Evolutionary conservation across 805 yeast species (phyloP).

Genomic region (Candida endomychidarum): DNA sequence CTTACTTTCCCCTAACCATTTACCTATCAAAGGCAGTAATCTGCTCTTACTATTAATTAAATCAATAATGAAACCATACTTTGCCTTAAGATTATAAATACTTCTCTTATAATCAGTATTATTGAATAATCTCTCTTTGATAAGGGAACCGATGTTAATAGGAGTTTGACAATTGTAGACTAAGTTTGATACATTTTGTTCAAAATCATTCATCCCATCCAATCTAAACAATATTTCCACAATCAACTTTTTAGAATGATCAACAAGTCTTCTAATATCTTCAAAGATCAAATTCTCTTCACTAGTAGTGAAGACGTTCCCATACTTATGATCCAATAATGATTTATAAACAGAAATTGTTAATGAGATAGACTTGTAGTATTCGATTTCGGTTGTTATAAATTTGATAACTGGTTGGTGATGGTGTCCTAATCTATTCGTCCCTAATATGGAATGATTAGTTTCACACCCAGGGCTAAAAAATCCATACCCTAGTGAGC

Average conservation of each 20-base stretch:
- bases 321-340: constrained; percentile 19
- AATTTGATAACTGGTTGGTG: background rate
- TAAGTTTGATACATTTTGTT: background rate
- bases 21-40: background rate
- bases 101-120: constrained; percentile 1
- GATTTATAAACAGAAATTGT: constrained; percentile 32
- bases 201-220: background rate
- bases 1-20: constrained; percentile 5
- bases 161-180: background rate
- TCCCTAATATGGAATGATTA: constrained; percentile 15
- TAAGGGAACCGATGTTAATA: constrained; percentile 8
- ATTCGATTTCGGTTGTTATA: constrained; percentile 16
- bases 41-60: constrained; percentile 6
- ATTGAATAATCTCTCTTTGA: constrained; percentile 9
- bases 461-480: background rate
- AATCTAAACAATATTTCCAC: background rate
- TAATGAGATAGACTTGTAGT: constrained; percentile 25
- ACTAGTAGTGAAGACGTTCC: constrained; percentile 2
- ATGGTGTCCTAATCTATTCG: constrained; percentile 9
- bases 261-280: constrained; percentile 39
- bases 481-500: too few species aligned
- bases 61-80: constrained; percentile 3
- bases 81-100: constrained; percentile 6
- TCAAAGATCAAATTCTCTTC: constrained; percentile 42
- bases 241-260: constrained; percentile 20